Evolutionary conservation across 148 eudicot species (phyloP).

Genomic region (Rhododendron griersonianum): DNA sequence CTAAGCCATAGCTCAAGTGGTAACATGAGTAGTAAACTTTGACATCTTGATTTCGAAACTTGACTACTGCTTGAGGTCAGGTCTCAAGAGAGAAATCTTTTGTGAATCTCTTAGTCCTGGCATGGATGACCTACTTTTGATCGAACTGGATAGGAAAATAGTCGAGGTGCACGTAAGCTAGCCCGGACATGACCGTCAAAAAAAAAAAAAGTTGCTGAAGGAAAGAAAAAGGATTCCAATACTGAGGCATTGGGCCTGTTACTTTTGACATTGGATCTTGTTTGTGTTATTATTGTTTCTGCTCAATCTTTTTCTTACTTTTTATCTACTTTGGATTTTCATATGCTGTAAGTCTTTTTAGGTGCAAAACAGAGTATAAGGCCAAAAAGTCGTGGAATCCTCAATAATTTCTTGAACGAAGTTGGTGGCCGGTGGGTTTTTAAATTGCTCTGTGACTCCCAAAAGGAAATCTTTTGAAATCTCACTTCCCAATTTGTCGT

Average conservation of each 20-base stretch:
- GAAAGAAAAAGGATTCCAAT: background rate
- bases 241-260: background rate
- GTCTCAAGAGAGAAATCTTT: too few species aligned
- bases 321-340: conserved; percentile 8
- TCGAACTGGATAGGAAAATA: too few species aligned
- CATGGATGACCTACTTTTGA: too few species aligned
- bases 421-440: conserved; percentile 9
- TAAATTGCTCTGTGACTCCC: conserved; percentile 10
- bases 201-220: background rate
- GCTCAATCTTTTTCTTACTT: background rate
- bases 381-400: conserved; percentile 11
- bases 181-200: too few species aligned
- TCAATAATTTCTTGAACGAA: conserved; percentile 4
- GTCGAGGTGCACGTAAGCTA: too few species aligned
- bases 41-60: too few species aligned
- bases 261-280: conserved; percentile 13
- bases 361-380: background rate
- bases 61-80: too few species aligned
- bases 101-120: too few species aligned
- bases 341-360: background rate
- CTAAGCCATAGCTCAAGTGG: too few species aligned
- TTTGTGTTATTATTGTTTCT: conserved; percentile 1
- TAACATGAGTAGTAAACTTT: too few species aligned
- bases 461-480: conserved; percentile 1
- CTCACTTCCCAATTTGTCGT: conserved; percentile 13